Percentiles rank a stretch among this genome's conserved stretches.
These are phyloP conservation scores for Talaromyces sp. DNA, from an alignment of 2,329 filamentous ascomycete species.

Conservation along the genomic window DNA sequence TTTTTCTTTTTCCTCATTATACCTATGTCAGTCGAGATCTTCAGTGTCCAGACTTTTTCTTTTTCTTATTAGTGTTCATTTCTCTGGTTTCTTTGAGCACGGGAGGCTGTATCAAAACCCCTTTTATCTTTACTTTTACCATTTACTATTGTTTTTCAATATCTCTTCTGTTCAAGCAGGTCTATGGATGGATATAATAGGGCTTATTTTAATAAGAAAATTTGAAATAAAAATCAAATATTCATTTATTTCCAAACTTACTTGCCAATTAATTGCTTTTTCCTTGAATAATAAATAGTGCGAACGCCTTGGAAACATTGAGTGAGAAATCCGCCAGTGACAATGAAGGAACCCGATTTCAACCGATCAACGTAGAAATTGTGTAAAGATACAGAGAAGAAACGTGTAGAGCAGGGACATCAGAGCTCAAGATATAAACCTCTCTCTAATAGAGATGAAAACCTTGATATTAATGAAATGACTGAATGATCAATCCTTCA, in stretches of 20 bases:
- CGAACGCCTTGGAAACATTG: neutral
- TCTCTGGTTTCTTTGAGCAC: neutral
- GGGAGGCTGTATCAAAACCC: neutral
- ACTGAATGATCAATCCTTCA: neutral
- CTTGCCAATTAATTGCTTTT: neutral
- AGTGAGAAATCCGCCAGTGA: neutral
- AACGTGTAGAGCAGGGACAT: neutral
- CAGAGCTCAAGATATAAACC: neutral
- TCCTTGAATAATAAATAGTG: neutral
- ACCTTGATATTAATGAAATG: neutral
- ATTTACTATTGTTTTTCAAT: neutral
- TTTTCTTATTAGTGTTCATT: neutral
- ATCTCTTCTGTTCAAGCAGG: conserved; percentile 11
- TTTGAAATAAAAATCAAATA: neutral
- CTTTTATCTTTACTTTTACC: neutral
- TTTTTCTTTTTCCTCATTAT: neutral
- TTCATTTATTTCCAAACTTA: neutral
- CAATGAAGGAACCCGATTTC: neutral
- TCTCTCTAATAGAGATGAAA: neutral
- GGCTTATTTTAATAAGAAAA: neutral
- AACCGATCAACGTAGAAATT: neutral
- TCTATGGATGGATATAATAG: conserved; percentile 10
- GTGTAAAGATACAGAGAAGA: neutral
- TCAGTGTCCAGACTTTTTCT: neutral
- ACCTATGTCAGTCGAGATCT: neutral